phyloP scores from a whole-genome alignment of 2,329 filamentous ascomycete genomes.

The Diplodia sapinea region DNA sequence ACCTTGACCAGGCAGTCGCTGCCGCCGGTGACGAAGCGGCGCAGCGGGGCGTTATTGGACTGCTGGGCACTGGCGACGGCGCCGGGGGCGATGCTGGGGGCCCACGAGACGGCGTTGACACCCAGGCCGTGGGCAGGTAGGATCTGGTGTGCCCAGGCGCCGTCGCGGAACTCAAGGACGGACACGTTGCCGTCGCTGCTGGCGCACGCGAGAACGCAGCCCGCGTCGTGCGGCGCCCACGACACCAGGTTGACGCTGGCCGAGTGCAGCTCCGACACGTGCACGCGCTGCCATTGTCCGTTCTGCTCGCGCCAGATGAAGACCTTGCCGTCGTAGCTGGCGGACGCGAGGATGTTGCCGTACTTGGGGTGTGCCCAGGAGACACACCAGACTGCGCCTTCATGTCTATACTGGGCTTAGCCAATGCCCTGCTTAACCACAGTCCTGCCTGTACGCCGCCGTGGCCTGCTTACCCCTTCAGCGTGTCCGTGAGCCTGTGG shows the following conservation, averaged over 20 bases:
- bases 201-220: constrained; percentile 92
- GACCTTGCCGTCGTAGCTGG: constrained; percentile 96
- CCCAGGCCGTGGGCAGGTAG: constrained; percentile 93
- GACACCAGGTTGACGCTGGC: constrained; percentile 95
- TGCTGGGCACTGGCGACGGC: constrained; percentile 77
- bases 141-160: constrained; percentile 85
- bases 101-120: constrained; percentile 96
- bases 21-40: constrained; percentile 91
- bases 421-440: background rate
- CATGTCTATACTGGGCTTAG: constrained; percentile 69
- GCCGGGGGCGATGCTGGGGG: constrained; percentile 81
- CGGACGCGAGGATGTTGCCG: constrained; percentile 94
- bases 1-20: constrained; percentile 94
- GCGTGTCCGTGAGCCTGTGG: constrained; percentile 86
- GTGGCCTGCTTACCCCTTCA: constrained; percentile 75
- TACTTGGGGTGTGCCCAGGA: constrained; percentile 99
- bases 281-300: constrained; percentile 72
- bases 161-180: constrained; percentile 96
- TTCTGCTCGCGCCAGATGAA: constrained; percentile 94
- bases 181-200: constrained; percentile 92
- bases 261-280: constrained; percentile 92
- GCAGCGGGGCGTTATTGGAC: constrained; percentile 57
- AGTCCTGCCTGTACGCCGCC: background rate
- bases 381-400: constrained; percentile 97
- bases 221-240: constrained; percentile 96